Percentiles rank a stretch among this genome's conserved stretches.
Evolutionary conservation across 768 basidiomycete species (phyloP).

Genomic region (Lactifluus hygrophoroides): DNA sequence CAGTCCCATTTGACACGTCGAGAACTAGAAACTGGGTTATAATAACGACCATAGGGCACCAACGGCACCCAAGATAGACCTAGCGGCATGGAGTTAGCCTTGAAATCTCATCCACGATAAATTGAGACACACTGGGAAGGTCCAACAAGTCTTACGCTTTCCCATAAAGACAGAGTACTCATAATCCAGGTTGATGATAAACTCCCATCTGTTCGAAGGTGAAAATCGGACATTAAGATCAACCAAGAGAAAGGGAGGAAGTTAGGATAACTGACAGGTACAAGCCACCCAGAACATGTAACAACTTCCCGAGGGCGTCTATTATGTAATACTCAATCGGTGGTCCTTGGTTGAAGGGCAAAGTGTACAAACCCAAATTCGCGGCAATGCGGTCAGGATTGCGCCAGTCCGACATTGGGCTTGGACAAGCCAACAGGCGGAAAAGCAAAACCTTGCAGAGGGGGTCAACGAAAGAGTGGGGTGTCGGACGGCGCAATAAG

Average conservation of each 20-base stretch:
- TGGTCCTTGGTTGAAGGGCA: neutral
- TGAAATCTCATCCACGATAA: neutral
- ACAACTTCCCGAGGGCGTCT: neutral
- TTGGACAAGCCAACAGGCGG: neutral
- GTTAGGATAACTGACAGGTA: neutral
- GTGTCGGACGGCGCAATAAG: neutral
- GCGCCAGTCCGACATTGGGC: neutral
- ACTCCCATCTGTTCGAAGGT: neutral
- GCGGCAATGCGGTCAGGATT: neutral
- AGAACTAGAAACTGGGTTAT: neutral
- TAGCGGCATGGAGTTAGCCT: neutral
- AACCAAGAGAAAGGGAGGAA: neutral
- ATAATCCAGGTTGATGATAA: slow-evolving; percentile 2
- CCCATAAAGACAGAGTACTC: neutral
- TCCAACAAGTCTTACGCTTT: neutral
- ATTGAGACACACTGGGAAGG: neutral
- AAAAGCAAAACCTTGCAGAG: neutral
- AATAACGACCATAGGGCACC: neutral
- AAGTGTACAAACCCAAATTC: neutral
- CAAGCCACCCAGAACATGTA: slow-evolving; percentile 8
- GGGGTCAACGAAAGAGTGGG: neutral
- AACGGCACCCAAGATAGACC: neutral
- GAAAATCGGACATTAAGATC: neutral
- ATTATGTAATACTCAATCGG: neutral
- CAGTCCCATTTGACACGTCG: neutral